A percentile compares a stretch with the other conserved stretches of the same genome.
These are phyloP conservation scores for Fusarium protoensiforme DNA, from an alignment of 2,329 filamentous ascomycete genomes.

Conservation along the genomic window DNA sequence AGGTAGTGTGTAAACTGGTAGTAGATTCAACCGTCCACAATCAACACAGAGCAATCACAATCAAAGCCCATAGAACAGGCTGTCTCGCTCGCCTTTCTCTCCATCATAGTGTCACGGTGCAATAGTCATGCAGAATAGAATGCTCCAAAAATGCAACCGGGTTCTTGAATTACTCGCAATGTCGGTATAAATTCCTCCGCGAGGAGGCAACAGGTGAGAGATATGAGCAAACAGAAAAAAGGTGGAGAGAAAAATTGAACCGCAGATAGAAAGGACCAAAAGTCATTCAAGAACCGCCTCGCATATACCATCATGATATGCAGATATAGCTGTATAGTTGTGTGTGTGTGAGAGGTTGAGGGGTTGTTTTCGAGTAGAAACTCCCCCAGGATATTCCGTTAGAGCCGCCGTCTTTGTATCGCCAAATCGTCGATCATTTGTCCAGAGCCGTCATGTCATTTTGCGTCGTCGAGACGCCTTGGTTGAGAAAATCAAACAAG, in stretches of 20 bases:
- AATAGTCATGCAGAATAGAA: conserved; percentile 6
- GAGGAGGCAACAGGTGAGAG: conserved; percentile 36
- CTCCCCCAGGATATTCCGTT: conserved; percentile 36
- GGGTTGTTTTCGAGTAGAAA: conserved; percentile 16
- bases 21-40: not conserved
- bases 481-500: conserved; percentile 30
- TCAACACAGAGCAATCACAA: not conserved
- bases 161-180: conserved; percentile 45
- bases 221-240: conserved; percentile 37
- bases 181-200: conserved; percentile 43
- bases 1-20: not conserved
- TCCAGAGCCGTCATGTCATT: conserved; percentile 41
- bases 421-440: conserved; percentile 37
- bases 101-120: not conserved
- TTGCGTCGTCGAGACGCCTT: conserved; percentile 38
- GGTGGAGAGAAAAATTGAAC: conserved; percentile 29
- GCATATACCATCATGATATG: conserved; percentile 44
- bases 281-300: conserved; percentile 45
- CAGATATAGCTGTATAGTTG: conserved; percentile 30
- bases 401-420: conserved; percentile 43
- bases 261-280: conserved; percentile 41
- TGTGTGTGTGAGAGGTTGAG: conserved; percentile 6
- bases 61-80: not conserved
- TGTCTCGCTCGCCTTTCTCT: not conserved
- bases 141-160: conserved; percentile 26